Conservation (phyloP, 106 monocot genomes). For the Acanthochlamys bracteata region DNA sequence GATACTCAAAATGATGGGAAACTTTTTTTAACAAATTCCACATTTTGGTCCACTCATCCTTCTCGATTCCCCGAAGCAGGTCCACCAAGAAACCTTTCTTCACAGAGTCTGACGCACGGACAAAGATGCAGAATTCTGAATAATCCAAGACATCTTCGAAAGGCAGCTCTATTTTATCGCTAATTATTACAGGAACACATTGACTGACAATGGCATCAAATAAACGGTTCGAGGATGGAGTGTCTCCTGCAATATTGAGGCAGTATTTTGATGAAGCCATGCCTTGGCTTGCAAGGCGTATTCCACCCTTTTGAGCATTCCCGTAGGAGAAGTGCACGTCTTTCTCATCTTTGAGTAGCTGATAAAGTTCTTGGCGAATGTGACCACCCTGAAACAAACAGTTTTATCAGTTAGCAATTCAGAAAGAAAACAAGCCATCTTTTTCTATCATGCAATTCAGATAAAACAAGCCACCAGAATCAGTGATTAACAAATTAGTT, state of each 20-base stretch:
- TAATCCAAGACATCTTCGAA: slow-evolving; percentile 85
- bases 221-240: slow-evolving; percentile 82
- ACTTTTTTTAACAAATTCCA: slow-evolving; percentile 55
- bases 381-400: slow-evolving; percentile 45
- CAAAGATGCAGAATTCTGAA: slow-evolving; percentile 68
- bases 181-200: slow-evolving; percentile 78
- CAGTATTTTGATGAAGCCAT: slow-evolving; percentile 82
- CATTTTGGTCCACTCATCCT: slow-evolving; percentile 66
- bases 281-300: slow-evolving; percentile 31
- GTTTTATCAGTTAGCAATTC: neutral
- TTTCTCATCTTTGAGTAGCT: slow-evolving; percentile 57
- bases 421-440: neutral
- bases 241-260: slow-evolving; percentile 80
- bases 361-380: slow-evolving; percentile 53
- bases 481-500: too few relatives aligned
- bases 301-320: slow-evolving; percentile 33
- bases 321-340: slow-evolving; percentile 70
- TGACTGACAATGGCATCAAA: slow-evolving; percentile 79
- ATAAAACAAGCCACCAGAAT: too few relatives aligned
- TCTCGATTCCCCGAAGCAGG: slow-evolving; percentile 32
- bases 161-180: slow-evolving; percentile 76
- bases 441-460: neutral
- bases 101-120: slow-evolving; percentile 47
- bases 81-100: slow-evolving; percentile 47
- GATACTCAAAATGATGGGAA: slow-evolving; percentile 59